Base-by-base conservation (phyloP, 305 asterid species). In the Solanum hybrid region DNA sequence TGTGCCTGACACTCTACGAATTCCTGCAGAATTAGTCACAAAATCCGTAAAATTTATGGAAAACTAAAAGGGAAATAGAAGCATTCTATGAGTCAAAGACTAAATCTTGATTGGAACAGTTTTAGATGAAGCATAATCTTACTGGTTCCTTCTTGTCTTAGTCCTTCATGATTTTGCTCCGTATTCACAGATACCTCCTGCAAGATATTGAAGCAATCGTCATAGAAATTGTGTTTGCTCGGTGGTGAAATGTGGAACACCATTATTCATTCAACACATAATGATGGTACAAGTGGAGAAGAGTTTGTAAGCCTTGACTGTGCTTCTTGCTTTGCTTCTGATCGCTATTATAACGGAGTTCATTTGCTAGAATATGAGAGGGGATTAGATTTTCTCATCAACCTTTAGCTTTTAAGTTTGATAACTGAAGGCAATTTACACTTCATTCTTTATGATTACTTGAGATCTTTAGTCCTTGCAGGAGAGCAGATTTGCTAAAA, bases 21-120 rank as follows among this genome's bases (percentile, higher is more conserved):
- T 90, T 92, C 96, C 98, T 95, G 94, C 90, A 91, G 85, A 82
- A 80, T 61, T 17, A 87, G 68, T 51, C 88, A 90, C 32, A 33
- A 84, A 92, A 20, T 57, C 70, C 70, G 24, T 57, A 57, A 57
- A 57, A 17, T 57, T 57, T 57, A 57, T 57, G 70, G 24, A 37
- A 80, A n/a, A 37, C 65, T 37, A 80, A 82, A 82, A 41, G 17
- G 37, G 20, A 39, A 26, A 39, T 39, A 26, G 37, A 82, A 81
- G 87, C 87, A 80, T 24, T 4, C 2, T 31, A 12, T 13, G 82
- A 80, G 85, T 79, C 31, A 34, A 78, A 79, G 13, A 37, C 65
- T 37, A 80, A 80, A 37, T 70, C 45, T 7, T 80, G 79, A 73
- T 73, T 13, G n/a, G 41, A 87, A 38, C 37, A 29, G 20, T 27